phyloP scores from a whole-genome alignment of 2,329 filamentous ascomycete genomes.

The Penicillium palitans region DNA sequence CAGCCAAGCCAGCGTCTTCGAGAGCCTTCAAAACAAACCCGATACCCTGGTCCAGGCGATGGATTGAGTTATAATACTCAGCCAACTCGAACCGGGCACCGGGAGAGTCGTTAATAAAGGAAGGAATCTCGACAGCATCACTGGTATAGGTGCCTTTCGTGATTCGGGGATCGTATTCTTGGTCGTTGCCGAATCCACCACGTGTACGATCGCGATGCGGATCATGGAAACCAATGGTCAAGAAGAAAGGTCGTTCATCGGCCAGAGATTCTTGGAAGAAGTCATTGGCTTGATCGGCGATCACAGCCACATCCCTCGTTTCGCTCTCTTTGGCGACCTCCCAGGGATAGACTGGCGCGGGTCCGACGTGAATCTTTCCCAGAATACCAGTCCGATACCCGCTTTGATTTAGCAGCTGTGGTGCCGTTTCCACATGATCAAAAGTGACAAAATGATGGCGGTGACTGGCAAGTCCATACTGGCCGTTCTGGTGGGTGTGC shows the following conservation, averaged over 20 bases:
- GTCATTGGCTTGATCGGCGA: slow-evolving; percentile 39
- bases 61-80: slow-evolving; percentile 47
- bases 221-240: slow-evolving; percentile 51
- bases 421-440: slow-evolving; percentile 47
- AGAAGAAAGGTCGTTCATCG: slow-evolving; percentile 42
- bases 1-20: slow-evolving; percentile 28
- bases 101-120: slow-evolving; percentile 44
- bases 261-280: slow-evolving; percentile 43
- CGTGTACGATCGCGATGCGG: slow-evolving; percentile 49
- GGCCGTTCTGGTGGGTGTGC: slow-evolving; percentile 50
- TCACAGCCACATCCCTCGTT: slow-evolving; percentile 47
- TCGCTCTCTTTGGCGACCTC: slow-evolving; percentile 43
- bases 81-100: slow-evolving; percentile 47
- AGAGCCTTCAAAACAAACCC: slow-evolving; percentile 44
- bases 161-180: slow-evolving; percentile 30
- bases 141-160: slow-evolving; percentile 28
- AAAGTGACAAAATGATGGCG: slow-evolving; percentile 49
- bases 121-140: slow-evolving; percentile 43
- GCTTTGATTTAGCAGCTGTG: slow-evolving; percentile 39
- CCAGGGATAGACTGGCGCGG: slow-evolving; percentile 46
- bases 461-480: slow-evolving; percentile 47
- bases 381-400: slow-evolving; percentile 52
- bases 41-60: slow-evolving; percentile 46
- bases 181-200: slow-evolving; percentile 48
- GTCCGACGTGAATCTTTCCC: slow-evolving; percentile 53